Base-by-base conservation (phyloP, 805 yeast species). In the Lipomyces yamadae region DNA sequence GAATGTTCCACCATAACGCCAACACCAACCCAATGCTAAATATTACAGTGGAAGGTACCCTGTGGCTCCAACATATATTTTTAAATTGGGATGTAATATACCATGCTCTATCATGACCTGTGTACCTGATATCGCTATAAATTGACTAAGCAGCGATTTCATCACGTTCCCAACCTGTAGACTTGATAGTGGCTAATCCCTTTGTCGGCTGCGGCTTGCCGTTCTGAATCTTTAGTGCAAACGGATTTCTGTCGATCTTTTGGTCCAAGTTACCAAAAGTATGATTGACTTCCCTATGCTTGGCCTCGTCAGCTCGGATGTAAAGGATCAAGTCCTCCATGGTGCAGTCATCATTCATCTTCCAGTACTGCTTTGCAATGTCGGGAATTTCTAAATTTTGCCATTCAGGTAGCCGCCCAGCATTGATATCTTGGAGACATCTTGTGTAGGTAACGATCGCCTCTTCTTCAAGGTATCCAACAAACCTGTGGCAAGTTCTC, bases 201-300 rank as follows among this genome's bases (percentile, higher is more conserved):
- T 76, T 77, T 18, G 71, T 58, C 2, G 80, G 80, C 67, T 78
- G 80, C 1, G 80, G 79, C n/a, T 45, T 67, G 48, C 71, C 75
- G 53, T 65, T 63, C 11, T 75, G 74, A 29, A 81, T 77, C 39
- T 80, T 77, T 58, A 85, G 74, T 50, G 84, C 92, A 76, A 85
- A 89, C 13, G 93, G 93, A 74, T 89, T 89, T 72, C 91, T 81
- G 74, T 89, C 92, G 0, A 58, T 61, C 55, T 74, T 74, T 69
- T 81, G 85, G 62, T 81, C 75, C 72, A 88, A 81, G 72, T 88
- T 88, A 13, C 90, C 92, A 73, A 88, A 82, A 0, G 92, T 89
- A 73, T 88, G 93, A 77, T 88, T 89, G 35, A 89, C 92, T 74
- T 89, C 93, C 76, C 93, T 82, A 74, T 88, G 92, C 75, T 88